phyloP scores from a whole-genome alignment of 129 eudicot species.

The Saussurea involucrata region DNA sequence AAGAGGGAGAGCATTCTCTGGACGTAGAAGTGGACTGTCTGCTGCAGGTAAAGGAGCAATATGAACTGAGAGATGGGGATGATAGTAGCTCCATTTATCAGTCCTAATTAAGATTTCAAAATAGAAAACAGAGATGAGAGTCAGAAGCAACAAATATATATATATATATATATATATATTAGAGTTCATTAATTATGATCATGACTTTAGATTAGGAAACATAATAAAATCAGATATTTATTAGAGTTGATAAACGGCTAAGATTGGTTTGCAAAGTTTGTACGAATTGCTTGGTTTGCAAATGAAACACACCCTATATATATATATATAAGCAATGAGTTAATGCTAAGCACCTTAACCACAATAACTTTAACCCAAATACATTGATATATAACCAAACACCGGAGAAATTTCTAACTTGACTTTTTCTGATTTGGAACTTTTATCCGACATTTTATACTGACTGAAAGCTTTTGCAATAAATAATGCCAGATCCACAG shows the following conservation, averaged over 20 bases:
- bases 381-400: not conserved
- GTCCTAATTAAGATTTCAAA: constrained; percentile 3
- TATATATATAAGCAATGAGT: not conserved
- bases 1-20: constrained; percentile 22
- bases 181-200: no score
- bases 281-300: no score
- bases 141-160: not conserved
- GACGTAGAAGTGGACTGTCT: constrained; percentile 18
- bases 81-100: constrained; percentile 39
- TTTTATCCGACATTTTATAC: not conserved
- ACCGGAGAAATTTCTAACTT: not conserved
- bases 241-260: no score
- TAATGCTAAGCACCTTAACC: not conserved
- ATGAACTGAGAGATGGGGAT: constrained; percentile 26
- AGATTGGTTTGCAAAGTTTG: no score
- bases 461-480: constrained; percentile 56
- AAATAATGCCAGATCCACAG: constrained; percentile 96
- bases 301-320: no score
- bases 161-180: no score
- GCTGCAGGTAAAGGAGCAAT: constrained; percentile 17
- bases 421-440: not conserved
- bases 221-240: no score
- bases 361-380: not conserved
- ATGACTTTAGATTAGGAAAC: no score
- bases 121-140: not conserved